Evolutionary conservation across 2,329 filamentous ascomycete species (phyloP), one percentile per base, ranked within the genome.

Genomic region (Penicillium capsulatum): DNA sequence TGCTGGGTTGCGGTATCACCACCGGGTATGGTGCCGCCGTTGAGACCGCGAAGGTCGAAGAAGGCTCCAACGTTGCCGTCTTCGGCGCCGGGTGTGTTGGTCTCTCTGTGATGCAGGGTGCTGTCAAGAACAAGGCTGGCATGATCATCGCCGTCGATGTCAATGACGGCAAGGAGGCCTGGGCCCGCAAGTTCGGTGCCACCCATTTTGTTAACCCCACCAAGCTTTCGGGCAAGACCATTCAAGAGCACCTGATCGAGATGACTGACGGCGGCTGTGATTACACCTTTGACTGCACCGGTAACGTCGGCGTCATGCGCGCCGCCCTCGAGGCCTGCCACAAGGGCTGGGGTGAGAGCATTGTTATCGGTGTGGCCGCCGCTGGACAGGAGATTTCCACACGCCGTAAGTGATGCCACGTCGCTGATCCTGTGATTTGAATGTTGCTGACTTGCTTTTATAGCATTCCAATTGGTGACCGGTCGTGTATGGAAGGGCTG

Each of bases 271-370:
- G 92, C 52, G 92, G 92, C 36, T 94, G 89, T 66, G 92, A 98
- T 74, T 97, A 96, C 75, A 98, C 92, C 34, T 98, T 98, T 65
- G 92, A 98, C 74, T 97, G 92, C 77, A 98, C 92, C 5, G 92
- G 92, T 44, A 97, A 97, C 61, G 90, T 97, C 37, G 80, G 82
- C 55, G 92, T 98, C 40, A 98, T 95, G 92, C 80, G 92, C 49
- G 85, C 87, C 37, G 92, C 92, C 28, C 81, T 98, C 45, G 91
- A 98, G 74, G 90, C 92, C 34, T 97, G 90, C 75, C 92, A 98
- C 77, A 98, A 98, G 80, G 92, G 92, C 34, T 98, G 92, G 92
- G 92, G 92, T 59, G 81, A 96, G 77, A 94, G 86, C 64, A 95
- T 98, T 68, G 81, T 98, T 67, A 98, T 98, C 60, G 92, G 92